Conservation (phyloP, 2,329 filamentous ascomycete species). For the Daldinia eschscholtzii region DNA sequence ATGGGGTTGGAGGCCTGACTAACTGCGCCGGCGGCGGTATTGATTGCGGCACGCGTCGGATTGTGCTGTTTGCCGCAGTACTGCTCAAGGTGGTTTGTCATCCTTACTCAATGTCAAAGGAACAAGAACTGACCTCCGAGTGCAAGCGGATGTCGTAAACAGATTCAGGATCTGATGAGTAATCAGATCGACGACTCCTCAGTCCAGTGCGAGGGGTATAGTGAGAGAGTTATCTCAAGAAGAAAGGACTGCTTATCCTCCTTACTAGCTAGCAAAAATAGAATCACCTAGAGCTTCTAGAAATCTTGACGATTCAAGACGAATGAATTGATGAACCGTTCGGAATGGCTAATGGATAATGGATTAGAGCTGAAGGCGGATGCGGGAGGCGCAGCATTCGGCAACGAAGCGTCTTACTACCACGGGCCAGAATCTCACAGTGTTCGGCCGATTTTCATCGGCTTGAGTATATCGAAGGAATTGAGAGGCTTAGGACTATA, state of each 20-base stretch:
- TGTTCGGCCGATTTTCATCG: constrained; percentile 14
- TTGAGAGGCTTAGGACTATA: background rate
- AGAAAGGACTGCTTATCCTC: constrained; percentile 11
- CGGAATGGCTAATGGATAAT: constrained; percentile 3
- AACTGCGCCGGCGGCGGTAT: background rate
- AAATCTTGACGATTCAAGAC: background rate
- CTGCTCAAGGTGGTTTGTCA: background rate
- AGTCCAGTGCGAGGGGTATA: background rate
- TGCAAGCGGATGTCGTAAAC: constrained; percentile 15
- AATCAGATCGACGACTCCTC: constrained; percentile 4
- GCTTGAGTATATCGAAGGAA: constrained; percentile 5
- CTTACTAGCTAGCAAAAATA: background rate
- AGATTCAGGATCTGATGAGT: constrained; percentile 7
- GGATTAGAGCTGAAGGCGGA: constrained; percentile 9
- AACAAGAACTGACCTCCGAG: background rate
- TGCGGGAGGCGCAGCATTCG: constrained; percentile 12
- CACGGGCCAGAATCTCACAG: constrained; percentile 4
- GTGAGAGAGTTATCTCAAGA: background rate
- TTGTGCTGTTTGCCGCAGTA: background rate
- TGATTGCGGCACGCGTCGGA: background rate
- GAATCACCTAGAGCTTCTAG: constrained; percentile 4
- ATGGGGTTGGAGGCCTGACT: constrained; percentile 15
- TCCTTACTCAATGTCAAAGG: constrained; percentile 6
- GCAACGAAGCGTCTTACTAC: constrained; percentile 13
- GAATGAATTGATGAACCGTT: background rate